Evolutionary conservation across 495 filamentous ascomycete genomes (phyloP).

Genomic region (Aspergillus taichungensis): DNA sequence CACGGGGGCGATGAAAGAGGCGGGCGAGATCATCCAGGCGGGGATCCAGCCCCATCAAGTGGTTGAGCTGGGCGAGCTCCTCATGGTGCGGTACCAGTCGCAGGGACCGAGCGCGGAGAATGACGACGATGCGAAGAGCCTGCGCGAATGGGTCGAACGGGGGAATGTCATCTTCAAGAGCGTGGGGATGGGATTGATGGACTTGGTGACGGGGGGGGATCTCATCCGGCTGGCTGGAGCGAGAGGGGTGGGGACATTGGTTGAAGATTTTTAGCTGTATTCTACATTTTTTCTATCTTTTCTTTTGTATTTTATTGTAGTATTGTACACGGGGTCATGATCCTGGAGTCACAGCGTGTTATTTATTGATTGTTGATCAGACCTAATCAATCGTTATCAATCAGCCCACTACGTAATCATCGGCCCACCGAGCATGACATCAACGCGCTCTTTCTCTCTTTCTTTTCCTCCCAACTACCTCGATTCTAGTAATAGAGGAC

Average conservation of each 20-base stretch:
- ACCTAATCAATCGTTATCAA: too few relatives aligned
- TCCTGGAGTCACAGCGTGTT: too few relatives aligned
- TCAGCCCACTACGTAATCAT: too few relatives aligned
- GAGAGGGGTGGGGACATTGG: slow-evolving; percentile 60
- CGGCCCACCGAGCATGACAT: too few relatives aligned
- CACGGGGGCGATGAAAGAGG: slow-evolving; percentile 70
- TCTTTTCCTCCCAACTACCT: too few relatives aligned
- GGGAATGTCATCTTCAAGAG: slow-evolving; percentile 64
- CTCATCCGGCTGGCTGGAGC: slow-evolving; percentile 64
- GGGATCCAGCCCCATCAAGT: slow-evolving; percentile 61
- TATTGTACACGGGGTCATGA: too few relatives aligned
- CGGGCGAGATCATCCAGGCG: slow-evolving; percentile 81
- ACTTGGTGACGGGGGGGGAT: slow-evolving; percentile 60
- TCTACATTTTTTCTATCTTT: not conserved
- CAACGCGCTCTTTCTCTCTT: too few relatives aligned
- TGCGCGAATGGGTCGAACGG: slow-evolving; percentile 61
- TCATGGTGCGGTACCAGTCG: slow-evolving; percentile 56
- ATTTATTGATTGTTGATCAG: too few relatives aligned
- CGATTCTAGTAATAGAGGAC: too few relatives aligned
- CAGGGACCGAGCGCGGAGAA: slow-evolving; percentile 25
- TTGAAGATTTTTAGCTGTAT: slow-evolving; percentile 44
- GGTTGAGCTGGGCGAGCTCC: slow-evolving; percentile 77
- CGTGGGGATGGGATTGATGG: slow-evolving; percentile 40
- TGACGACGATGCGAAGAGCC: slow-evolving; percentile 41
- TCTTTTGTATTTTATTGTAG: too few relatives aligned